Evolutionary conservation across 805 yeast genomes (phyloP).

Genomic region (Wickerhamiella vanderwaltii): DNA sequence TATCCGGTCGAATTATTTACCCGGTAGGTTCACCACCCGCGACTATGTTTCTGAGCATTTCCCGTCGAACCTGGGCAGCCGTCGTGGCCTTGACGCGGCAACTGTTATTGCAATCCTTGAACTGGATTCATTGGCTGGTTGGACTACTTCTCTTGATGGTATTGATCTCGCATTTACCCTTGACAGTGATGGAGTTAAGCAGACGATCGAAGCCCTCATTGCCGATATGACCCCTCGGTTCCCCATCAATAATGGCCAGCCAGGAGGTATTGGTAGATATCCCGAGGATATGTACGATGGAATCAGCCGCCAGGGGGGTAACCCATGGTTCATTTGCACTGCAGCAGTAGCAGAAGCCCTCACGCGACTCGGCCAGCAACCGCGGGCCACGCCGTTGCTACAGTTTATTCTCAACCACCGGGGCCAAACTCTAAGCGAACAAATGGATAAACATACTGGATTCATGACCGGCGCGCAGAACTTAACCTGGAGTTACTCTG

Average conservation of each 20-base stretch:
- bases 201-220: conserved; percentile 30
- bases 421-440: conserved; percentile 70
- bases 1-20: conserved; percentile 14
- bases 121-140: conserved; percentile 13
- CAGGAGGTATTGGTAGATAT: conserved; percentile 55
- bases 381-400: conserved; percentile 11
- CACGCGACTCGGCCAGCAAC: not conserved
- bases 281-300: conserved; percentile 91
- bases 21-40: not conserved
- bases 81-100: conserved; percentile 15
- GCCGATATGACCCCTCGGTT: conserved; percentile 60
- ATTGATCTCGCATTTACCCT: conserved; percentile 10
- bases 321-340: conserved; percentile 76
- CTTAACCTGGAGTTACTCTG: conserved; percentile 83
- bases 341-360: conserved; percentile 27
- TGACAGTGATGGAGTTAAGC: conserved; percentile 2
- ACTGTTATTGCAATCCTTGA: conserved; percentile 13
- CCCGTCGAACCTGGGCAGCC: conserved; percentile 10
- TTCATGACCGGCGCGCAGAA: conserved; percentile 78
- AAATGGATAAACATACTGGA: conserved; percentile 70
- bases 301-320: conserved; percentile 56
- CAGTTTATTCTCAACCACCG: conserved; percentile 35
- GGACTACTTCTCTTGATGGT: conserved; percentile 16
- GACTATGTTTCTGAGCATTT: conserved; percentile 14
- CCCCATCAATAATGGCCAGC: conserved; percentile 46